Percentiles rank a stretch among this genome's conserved stretches.
Conservation (phyloP, 2,329 filamentous ascomycete genomes). For the Ophiostoma sp. region DNA sequence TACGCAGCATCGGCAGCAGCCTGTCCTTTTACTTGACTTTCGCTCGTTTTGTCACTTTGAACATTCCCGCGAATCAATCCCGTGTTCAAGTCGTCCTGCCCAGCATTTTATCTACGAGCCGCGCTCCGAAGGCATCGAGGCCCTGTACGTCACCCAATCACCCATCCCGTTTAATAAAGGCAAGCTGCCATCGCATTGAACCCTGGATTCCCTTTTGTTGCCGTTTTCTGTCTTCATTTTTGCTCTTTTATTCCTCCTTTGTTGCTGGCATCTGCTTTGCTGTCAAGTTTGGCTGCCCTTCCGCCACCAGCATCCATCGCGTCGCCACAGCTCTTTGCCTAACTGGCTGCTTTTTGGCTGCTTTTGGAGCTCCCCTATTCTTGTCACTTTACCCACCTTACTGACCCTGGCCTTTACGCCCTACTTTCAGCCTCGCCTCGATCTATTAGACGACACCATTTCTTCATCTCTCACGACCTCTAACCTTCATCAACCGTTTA, state of each 20-base stretch:
- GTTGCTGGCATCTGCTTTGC: not conserved
- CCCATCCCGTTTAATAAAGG: not conserved
- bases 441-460: not conserved
- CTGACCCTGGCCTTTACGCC: not conserved
- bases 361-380: not conserved
- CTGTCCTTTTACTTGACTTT: not conserved
- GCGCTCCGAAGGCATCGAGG: constrained; percentile 23
- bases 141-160: constrained; percentile 25
- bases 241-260: not conserved
- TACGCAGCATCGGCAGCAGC: constrained; percentile 19
- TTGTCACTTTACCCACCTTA: not conserved
- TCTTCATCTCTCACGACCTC: not conserved
- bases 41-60: not conserved
- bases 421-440: constrained; percentile 5
- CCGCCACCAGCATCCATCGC: not conserved
- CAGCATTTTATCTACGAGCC: not conserved
- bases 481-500: not conserved
- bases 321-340: not conserved
- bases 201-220: not conserved
- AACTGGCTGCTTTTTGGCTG: not conserved
- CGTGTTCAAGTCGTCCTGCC: not conserved
- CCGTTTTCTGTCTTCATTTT: not conserved
- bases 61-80: not conserved
- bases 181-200: not conserved
- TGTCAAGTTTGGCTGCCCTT: not conserved